Conservation (phyloP, 495 filamentous ascomycete genomes). For the Hypoxylon cercidicola region DNA sequence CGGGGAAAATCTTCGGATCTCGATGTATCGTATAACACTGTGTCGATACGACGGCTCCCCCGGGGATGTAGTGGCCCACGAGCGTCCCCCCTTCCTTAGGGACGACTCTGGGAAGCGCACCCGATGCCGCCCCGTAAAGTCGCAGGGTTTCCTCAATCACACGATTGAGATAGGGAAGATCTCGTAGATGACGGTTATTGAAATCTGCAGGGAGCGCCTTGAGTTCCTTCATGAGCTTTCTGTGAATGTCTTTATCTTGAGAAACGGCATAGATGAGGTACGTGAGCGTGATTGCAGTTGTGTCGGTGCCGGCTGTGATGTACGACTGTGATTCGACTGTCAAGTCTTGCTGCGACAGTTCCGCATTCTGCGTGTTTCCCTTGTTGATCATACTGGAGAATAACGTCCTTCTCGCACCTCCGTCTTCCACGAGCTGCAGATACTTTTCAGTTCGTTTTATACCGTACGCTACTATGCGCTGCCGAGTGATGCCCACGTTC, state of each 20-base stretch:
- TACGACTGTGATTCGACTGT: slow-evolving; percentile 53
- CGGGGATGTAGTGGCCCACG: slow-evolving; percentile 44
- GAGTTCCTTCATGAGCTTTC: slow-evolving; percentile 56
- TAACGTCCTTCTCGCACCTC: slow-evolving; percentile 5
- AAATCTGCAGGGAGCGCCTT: slow-evolving; percentile 48
- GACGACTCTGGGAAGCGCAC: slow-evolving; percentile 50
- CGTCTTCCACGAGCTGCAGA: background rate
- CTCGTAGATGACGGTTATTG: slow-evolving; percentile 46
- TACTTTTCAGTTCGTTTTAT: slow-evolving; percentile 12
- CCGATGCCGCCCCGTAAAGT: slow-evolving; percentile 61
- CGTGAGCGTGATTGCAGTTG: slow-evolving; percentile 57
- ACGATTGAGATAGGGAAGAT: slow-evolving; percentile 59
- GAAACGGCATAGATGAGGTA: slow-evolving; percentile 55
- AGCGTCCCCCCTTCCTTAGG: slow-evolving; percentile 40
- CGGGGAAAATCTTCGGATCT: slow-evolving; percentile 39
- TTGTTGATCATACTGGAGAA: slow-evolving; percentile 6
- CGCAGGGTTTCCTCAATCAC: slow-evolving; percentile 67
- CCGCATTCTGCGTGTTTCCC: background rate
- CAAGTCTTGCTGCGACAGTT: slow-evolving; percentile 2
- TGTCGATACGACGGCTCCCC: slow-evolving; percentile 39
- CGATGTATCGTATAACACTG: slow-evolving; percentile 51
- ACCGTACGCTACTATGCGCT: slow-evolving; percentile 3
- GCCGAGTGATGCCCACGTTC: background rate
- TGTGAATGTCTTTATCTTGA: slow-evolving; percentile 43
- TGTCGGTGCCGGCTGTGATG: slow-evolving; percentile 62